Conservation (phyloP, 2,329 filamentous ascomycete genomes). For the Paraphoma chrysanthemicola region DNA sequence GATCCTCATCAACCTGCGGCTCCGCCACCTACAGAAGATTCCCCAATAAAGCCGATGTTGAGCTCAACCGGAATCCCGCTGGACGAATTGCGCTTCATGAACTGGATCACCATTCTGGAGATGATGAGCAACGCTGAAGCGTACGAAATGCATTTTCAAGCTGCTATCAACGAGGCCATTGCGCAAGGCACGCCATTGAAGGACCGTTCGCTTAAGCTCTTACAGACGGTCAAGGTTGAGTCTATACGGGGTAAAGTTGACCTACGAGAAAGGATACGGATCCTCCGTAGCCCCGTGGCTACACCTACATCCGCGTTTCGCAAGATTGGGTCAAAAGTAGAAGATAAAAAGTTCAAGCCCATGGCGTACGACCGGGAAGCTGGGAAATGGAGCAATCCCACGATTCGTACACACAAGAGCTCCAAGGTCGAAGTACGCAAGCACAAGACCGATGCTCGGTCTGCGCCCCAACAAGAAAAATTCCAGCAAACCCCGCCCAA, state of each 20-base stretch:
- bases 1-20: conserved; percentile 45
- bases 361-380: not conserved
- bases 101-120: conserved; percentile 58
- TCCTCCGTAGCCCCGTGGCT: conserved; percentile 3
- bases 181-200: conserved; percentile 10
- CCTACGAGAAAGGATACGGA: conserved; percentile 11
- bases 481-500: not conserved
- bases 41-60: conserved; percentile 11
- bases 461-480: not conserved
- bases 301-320: not conserved
- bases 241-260: not conserved
- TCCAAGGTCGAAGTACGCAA: not conserved
- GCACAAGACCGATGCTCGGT: not conserved
- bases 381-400: not conserved
- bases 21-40: conserved; percentile 10
- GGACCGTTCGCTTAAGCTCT: conserved; percentile 3
- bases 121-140: conserved; percentile 50
- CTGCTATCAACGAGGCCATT: conserved; percentile 17
- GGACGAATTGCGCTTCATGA: conserved; percentile 56
- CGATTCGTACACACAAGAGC: not conserved
- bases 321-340: not conserved
- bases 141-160: conserved; percentile 14
- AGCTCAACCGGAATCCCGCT: conserved; percentile 51
- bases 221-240: conserved; percentile 6
- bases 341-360: conserved; percentile 1